Evolutionary conservation across 208 protist genomes (phyloP), one percentile per base, ranked within the genome.

Genomic region (Wallacemonas sp.): DNA sequence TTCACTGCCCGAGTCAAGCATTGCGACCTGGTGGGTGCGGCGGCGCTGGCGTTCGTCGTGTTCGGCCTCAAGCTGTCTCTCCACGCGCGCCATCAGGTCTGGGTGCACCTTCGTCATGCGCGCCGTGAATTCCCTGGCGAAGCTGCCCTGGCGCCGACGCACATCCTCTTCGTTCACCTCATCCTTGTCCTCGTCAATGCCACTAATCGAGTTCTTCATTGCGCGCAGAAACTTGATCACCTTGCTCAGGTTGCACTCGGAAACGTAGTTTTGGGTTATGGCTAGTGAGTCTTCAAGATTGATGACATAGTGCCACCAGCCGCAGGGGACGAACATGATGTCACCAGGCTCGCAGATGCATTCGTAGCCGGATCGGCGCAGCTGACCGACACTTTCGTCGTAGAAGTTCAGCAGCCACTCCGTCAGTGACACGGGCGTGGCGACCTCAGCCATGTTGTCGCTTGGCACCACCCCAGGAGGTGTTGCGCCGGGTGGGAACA

Each of bases 261-360:
- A 95, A 9, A 94, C 89, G 65, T 93, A 97, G 75, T 97, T 97
- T 57, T 97, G 91, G 38, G 91, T 97, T 38, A 97, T 86, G 42
- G 88, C 87, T 29, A 95, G 73, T 36, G 87, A 88, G 65, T 90
- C 76, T 58, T 93, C 89, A 8, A 95, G 73, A 73, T 97, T 97
- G 65, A 97, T 83, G 30, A 94, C 84, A 63, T 70, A 89, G 73
- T 97, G 91, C 91, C 91, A 97, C 91, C 91, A 97, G 29, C 89
- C 89, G 63, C 85, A 83, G 42, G 91, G 91, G 37, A 97, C 75
- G 53, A 93, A 97, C 74, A 97, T 88, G 42, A 93, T 93, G 60
- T 97, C 91, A 17, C 91, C 91, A 10, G 88, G 81, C 67, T 90
- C 81, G 48, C 82, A 91, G 52, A 95, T 81, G 58, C 84, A 91